Evolutionary conservation across 495 filamentous ascomycete genomes (phyloP).

Genomic region (Ascobolus immersus): DNA sequence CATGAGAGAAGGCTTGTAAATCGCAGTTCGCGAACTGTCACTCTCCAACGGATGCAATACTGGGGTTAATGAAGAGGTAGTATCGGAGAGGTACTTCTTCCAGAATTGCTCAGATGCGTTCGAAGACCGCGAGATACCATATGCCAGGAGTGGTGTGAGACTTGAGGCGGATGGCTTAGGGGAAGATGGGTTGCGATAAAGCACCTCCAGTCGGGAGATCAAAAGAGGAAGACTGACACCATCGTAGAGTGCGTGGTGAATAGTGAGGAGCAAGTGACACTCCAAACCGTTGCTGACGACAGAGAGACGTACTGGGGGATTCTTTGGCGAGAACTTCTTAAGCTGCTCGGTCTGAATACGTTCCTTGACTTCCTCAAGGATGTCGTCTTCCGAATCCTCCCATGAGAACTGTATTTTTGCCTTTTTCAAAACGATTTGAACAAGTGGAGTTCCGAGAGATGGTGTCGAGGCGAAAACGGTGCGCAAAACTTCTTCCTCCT

Average conservation of each 20-base stretch:
- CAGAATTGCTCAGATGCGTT: slow-evolving; percentile 24
- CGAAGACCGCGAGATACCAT: slow-evolving; percentile 5
- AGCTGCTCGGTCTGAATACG: slow-evolving; percentile 8
- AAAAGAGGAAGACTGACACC: slow-evolving; percentile 28
- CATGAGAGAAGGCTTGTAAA: slow-evolving; percentile 5
- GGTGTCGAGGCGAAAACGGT: slow-evolving; percentile 31
- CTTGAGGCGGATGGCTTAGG: slow-evolving; percentile 2
- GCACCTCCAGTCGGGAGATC: slow-evolving; percentile 21
- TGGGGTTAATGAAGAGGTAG: slow-evolving; percentile 7
- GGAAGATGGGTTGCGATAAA: not conserved
- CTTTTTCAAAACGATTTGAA: slow-evolving; percentile 26
- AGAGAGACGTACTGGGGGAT: slow-evolving; percentile 14
- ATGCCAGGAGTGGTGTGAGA: slow-evolving; percentile 15
- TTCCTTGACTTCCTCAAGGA: slow-evolving; percentile 4
- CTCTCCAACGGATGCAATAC: slow-evolving; percentile 2
- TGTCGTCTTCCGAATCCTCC: slow-evolving; percentile 5
- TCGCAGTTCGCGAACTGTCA: slow-evolving; percentile 2
- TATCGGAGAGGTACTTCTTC: slow-evolving; percentile 24
- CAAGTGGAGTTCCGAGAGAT: slow-evolving; percentile 21
- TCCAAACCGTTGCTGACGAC: slow-evolving; percentile 8
- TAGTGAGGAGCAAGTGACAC: slow-evolving; percentile 20
- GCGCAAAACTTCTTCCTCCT: slow-evolving; percentile 31
- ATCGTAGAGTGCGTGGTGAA: slow-evolving; percentile 40
- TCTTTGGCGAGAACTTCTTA: slow-evolving; percentile 6
- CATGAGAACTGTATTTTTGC: slow-evolving; percentile 7